These are phyloP conservation scores for Mariannaea sp. DNA, from an alignment of 2,329 filamentous ascomycete genomes.

Conservation along the genomic window DNA sequence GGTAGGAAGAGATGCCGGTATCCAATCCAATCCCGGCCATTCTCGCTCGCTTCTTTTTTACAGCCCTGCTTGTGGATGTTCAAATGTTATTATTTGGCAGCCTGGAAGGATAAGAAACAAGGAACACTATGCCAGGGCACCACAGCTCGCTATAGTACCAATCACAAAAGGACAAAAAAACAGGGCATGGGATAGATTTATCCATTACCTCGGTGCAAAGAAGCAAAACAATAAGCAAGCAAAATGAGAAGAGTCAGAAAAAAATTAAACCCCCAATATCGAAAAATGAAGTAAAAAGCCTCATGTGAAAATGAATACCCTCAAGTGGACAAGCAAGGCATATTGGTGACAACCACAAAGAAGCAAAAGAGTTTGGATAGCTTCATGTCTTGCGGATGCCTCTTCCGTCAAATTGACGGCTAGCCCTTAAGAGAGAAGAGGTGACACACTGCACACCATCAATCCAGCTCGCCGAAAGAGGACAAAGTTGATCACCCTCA, in stretches of 20 bases:
- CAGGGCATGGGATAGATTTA: neutral
- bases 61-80: constrained; percentile 2
- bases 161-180: neutral
- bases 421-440: too few species aligned
- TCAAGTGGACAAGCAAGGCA: too few species aligned
- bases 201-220: neutral
- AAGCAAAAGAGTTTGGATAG: too few species aligned
- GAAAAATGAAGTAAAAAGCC: too few species aligned
- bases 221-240: neutral
- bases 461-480: neutral
- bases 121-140: too few species aligned
- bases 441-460: too few species aligned
- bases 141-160: neutral
- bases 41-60: constrained; percentile 8
- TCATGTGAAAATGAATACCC: neutral
- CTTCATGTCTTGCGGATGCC: too few species aligned
- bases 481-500: neutral
- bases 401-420: too few species aligned
- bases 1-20: constrained; percentile 11
- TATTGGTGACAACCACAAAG: too few species aligned
- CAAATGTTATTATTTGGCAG: neutral
- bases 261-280: too few species aligned
- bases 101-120: neutral
- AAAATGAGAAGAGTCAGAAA: neutral
- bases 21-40: constrained; percentile 15